Evolutionary conservation across 257 asterid species (phyloP).

Genomic region (Gentiana macrophylla): DNA sequence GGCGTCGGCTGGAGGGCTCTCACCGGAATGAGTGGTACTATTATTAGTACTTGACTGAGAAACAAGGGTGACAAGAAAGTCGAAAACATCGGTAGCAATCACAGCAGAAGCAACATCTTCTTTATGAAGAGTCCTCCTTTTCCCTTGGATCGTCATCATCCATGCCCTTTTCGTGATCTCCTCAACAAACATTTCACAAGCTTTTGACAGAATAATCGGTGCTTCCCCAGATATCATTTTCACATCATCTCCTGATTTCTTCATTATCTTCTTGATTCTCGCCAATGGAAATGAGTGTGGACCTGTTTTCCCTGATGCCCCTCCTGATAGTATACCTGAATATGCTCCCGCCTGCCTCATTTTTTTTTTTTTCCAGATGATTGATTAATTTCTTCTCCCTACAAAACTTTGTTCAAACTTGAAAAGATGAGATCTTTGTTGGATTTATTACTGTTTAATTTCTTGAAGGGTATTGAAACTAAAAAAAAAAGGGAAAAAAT

Average conservation of each 20-base stretch:
- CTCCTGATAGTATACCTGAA: constrained; percentile 51
- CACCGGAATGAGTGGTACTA: background rate
- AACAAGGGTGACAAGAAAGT: constrained; percentile 51
- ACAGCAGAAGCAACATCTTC: constrained; percentile 76
- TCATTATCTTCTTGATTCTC: constrained; percentile 30
- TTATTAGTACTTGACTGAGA: constrained; percentile 13
- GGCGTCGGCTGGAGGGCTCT: background rate
- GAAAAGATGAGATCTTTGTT: background rate
- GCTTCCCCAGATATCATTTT: constrained; percentile 89
- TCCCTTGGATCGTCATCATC: constrained; percentile 41
- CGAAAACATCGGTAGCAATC: constrained; percentile 55
- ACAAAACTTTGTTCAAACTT: no score
- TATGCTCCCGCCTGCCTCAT: constrained; percentile 79
- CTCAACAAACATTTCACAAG: constrained; percentile 68
- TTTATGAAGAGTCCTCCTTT: constrained; percentile 60
- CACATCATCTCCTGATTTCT: constrained; percentile 63
- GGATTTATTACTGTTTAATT: background rate
- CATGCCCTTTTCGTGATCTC: constrained; percentile 58
- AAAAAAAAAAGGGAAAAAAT: background rate
- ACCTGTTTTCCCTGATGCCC: constrained; percentile 32
- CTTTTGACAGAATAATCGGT: constrained; percentile 62
- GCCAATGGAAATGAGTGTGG: constrained; percentile 76
- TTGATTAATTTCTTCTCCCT: constrained; percentile 6
- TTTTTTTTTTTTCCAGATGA: constrained; percentile 39
- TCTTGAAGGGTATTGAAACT: background rate